A percentile compares a stretch with the other conserved stretches of the same genome.
These are phyloP conservation scores for Solanum virginianum DNA, from an alignment of 257 asterid species.

Conservation along the genomic window DNA sequence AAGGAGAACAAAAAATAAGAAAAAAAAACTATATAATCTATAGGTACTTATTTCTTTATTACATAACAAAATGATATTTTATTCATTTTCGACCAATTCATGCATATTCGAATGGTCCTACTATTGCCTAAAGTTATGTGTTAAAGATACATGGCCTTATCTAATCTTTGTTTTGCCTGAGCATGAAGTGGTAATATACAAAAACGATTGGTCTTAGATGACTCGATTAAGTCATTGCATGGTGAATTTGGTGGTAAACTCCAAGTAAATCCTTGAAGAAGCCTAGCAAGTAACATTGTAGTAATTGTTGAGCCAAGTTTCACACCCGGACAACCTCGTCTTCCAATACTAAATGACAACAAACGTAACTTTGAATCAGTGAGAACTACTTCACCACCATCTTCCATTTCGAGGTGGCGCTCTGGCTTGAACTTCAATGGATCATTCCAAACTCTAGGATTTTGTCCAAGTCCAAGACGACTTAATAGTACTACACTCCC, in stretches of 20 bases:
- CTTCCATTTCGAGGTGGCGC: not conserved
- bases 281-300: not conserved
- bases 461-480: not conserved
- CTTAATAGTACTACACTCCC: constrained; percentile 19
- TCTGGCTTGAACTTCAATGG: not conserved
- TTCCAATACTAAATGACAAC: not conserved
- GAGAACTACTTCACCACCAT: not conserved
- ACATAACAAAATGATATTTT: too few species aligned
- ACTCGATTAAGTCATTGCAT: not conserved
- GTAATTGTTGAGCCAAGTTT: not conserved
- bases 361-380: not conserved
- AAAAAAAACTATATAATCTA: too few species aligned
- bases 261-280: not conserved
- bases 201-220: not conserved
- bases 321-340: not conserved
- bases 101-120: too few species aligned
- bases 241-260: not conserved
- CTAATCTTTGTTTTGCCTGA: not conserved
- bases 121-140: too few species aligned
- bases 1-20: too few species aligned
- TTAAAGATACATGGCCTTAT: not conserved
- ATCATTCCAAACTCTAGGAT: not conserved
- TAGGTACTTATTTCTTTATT: too few species aligned
- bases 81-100: too few species aligned
- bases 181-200: not conserved